Evolutionary conservation across 2,329 filamentous ascomycete species (phyloP).

Genomic region (Neonectria faginata): DNA sequence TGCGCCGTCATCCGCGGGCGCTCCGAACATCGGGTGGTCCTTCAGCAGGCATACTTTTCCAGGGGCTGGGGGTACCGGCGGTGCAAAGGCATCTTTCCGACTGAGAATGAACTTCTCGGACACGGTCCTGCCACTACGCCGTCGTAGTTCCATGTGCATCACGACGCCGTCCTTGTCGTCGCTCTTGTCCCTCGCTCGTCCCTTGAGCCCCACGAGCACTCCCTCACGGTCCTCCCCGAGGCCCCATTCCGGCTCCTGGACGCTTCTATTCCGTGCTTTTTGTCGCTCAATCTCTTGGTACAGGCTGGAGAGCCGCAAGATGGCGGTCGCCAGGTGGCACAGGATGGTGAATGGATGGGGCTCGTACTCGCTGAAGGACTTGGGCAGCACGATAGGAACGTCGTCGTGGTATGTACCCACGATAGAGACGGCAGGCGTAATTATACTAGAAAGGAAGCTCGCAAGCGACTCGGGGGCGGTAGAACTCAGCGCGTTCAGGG

Average conservation of each 20-base stretch:
- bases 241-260: conserved; percentile 82
- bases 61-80: conserved; percentile 31
- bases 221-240: conserved; percentile 83
- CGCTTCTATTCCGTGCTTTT: conserved; percentile 79
- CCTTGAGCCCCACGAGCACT: conserved; percentile 74
- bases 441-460: conserved; percentile 75
- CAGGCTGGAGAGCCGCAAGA: conserved; percentile 80
- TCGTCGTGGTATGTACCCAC: conserved; percentile 87
- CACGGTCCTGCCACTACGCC: conserved; percentile 83
- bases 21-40: conserved; percentile 78
- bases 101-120: conserved; percentile 72
- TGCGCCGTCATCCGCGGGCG: conserved; percentile 52
- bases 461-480: conserved; percentile 68
- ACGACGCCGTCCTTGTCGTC: conserved; percentile 67
- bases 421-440: conserved; percentile 76
- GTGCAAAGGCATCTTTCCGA: conserved; percentile 41
- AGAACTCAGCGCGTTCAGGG: conserved; percentile 74
- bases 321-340: conserved; percentile 87
- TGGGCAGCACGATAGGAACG: conserved; percentile 68
- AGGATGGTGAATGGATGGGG: conserved; percentile 79
- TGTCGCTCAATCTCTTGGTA: conserved; percentile 80
- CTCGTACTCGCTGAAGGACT: conserved; percentile 64
- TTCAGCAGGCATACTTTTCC: conserved; percentile 71
- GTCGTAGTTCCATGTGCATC: conserved; percentile 85
- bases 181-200: conserved; percentile 59